Conservation (phyloP, 352 stramenopile species). For the Proteromonas lacertae region DNA sequence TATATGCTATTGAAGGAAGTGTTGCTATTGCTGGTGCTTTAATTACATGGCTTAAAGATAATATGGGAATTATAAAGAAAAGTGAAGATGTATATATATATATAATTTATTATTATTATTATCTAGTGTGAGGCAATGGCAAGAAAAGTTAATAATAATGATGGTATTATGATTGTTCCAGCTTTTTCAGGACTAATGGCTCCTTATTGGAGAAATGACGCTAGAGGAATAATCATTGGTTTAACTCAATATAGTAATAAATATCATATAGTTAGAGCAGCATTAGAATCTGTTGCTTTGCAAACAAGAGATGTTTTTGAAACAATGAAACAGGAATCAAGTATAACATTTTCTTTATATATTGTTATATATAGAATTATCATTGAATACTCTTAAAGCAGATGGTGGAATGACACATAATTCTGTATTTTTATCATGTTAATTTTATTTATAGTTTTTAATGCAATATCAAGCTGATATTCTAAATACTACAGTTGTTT, state of each 20-base stretch:
- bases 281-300: constrained; percentile 75
- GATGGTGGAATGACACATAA: constrained; percentile 26
- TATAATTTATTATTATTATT: constrained; percentile 10
- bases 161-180: constrained; percentile 86
- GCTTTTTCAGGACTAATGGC: constrained; percentile 85
- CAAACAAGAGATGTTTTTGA: constrained; percentile 45
- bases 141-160: constrained; percentile 45
- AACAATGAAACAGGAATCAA: not conserved
- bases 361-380: constrained; percentile 27
- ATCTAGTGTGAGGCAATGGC: constrained; percentile 21
- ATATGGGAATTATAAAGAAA: constrained; percentile 61
- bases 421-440: constrained; percentile 81
- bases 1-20: constrained; percentile 84
- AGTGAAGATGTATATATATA: constrained; percentile 54
- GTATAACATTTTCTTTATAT: not conserved
- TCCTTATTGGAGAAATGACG: constrained; percentile 73
- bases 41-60: constrained; percentile 93
- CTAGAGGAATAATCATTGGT: constrained; percentile 68
- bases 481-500: constrained; percentile 53
- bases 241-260: constrained; percentile 68
- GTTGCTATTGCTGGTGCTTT: constrained; percentile 72
- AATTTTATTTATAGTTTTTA: constrained; percentile 73
- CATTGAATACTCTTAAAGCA: constrained; percentile 59
- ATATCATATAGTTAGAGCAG: constrained; percentile 67
- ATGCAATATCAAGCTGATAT: constrained; percentile 95